Evolutionary conservation across 352 stramenopile species (phyloP), one percentile per base, ranked within the genome.

Genomic region (Phytophthora melonis): DNA sequence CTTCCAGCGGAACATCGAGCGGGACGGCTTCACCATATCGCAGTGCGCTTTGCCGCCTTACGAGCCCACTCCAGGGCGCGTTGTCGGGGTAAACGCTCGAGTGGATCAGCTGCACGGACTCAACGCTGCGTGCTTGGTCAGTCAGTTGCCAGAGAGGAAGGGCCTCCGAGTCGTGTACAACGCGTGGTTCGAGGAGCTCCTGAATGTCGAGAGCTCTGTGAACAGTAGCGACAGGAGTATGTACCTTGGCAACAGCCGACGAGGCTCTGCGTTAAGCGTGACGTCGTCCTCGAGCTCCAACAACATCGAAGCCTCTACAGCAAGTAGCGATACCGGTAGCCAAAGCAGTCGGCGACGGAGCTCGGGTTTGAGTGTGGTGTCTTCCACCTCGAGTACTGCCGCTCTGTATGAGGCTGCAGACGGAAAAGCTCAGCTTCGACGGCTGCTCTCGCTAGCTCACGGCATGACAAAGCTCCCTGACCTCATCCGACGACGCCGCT

Each of bases 91-190:
- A 13, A 67, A 75, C 13, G 66, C 63, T 13, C 74, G 67, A 7
- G 74, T 83, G 1, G 66, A 77, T 43, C 77, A 83, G 39, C 53
- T 83, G 9, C 70, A 81, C 47, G 74, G 71, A 10, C 43, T 83
- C 3, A 68, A 72, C n/a, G 66, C 68, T 1, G 61, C 70, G 5
- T 79, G 67, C 34, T 39, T 66, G 30, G 77, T 81, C 0, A 54
- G 79, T 43, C 49, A 61, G 50, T 52, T 83, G 23, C 77, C 77
- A 0, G 16, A 64, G 11, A 55, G 45, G 8, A 68, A 61, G 45
- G 68, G 58, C 4, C 62, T 83, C 8, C 70, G 66, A 39, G 66
- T 83, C 5, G 69, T 83, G 16, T 83, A 81, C 66, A 75, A 79
- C 34, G 67, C 69, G 9, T 68, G 54, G 55, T 63, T 78, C 13